Base-by-base conservation (phyloP, 306 rosid genomes). In the Cajanus cajan region DNA sequence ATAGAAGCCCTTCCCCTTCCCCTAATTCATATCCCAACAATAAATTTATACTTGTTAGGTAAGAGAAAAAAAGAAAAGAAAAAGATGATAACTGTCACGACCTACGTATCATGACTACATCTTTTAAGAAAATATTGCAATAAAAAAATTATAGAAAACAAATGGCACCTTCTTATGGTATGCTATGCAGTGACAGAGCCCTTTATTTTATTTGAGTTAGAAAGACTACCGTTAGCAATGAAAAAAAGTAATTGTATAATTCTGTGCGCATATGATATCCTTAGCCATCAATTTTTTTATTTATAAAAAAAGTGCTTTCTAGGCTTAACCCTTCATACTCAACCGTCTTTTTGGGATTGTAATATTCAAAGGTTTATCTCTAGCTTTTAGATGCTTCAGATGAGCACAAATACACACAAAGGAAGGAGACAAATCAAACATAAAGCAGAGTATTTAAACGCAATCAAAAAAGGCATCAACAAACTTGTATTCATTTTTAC, bases 311-410 rank as follows among this genome's bases (percentile, higher is more conserved):
- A 28, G 51, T 52, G 65, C 34, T 44, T 72, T 40, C 33, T 71
- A 15, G 59, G 50, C 67, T 66, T 47, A 77, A 14, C 44, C 48
- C 18, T 75, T 47, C 64, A 10, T 48, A 9, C 33, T 47, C 31
- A 19, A 62, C 80, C 77, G 8, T 22, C 34, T 0, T 36, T 54
- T 68, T 2, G 62, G 72, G 71, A 71, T 44, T 48, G 71, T 4
- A 73, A 41, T 59, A 66, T 48, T 64, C 50, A n/a, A 34, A 75
- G 39, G 55, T 51, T 41, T 61, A 13, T 68, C 37, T 34, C 19
- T 37, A 52, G 10, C 36, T 71, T 61, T 70, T 64, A 25, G 68
- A 77, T 48, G 51, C 51, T 79, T 64, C 31, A n/a, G 24, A 67
- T 54, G 78, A 54, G 34, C 58, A 68, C 9, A 45, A 8, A 55